phyloP scores from a whole-genome alignment of 75 land plant genomes.

The Picea sitchensis region DNA sequence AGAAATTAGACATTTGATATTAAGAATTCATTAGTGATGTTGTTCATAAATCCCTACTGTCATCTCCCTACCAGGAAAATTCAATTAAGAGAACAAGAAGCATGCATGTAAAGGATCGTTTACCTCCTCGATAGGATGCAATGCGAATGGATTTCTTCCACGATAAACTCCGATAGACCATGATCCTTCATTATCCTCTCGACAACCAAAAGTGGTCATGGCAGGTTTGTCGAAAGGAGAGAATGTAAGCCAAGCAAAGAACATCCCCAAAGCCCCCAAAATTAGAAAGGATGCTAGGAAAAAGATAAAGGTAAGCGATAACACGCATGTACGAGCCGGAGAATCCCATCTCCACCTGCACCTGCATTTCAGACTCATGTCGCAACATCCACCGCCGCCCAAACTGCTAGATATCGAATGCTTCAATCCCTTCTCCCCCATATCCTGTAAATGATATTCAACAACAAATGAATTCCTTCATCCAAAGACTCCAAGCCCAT shows the following conservation, averaged over 20 bases:
- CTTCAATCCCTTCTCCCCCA: constrained; percentile 28
- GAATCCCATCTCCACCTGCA: constrained; percentile 37
- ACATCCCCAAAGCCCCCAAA: constrained; percentile 27
- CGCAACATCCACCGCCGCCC: constrained; percentile 27
- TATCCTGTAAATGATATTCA: constrained; percentile 5
- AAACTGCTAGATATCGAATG: constrained; percentile 2
- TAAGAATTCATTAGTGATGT: neutral
- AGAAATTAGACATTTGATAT: neutral
- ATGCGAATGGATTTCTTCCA: constrained; percentile 67
- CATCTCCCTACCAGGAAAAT: neutral
- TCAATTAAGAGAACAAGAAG: neutral
- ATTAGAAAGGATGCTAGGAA: constrained; percentile 31
- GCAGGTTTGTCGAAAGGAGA: constrained; percentile 24
- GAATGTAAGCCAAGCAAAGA: constrained; percentile 50
- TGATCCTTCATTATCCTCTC: constrained; percentile 73
- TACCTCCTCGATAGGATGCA: constrained; percentile 74
- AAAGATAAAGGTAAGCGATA: constrained; percentile 37
- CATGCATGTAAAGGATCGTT: neutral
- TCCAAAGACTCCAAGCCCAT: neutral
- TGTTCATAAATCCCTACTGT: neutral
- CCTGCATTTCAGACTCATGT: constrained; percentile 42
- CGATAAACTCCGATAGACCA: constrained; percentile 82
- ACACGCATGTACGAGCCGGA: constrained; percentile 15
- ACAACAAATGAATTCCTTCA: neutral
- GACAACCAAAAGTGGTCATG: constrained; percentile 39